Conservation (phyloP, 2,329 filamentous ascomycete genomes). For the Tolypocladium album region DNA sequence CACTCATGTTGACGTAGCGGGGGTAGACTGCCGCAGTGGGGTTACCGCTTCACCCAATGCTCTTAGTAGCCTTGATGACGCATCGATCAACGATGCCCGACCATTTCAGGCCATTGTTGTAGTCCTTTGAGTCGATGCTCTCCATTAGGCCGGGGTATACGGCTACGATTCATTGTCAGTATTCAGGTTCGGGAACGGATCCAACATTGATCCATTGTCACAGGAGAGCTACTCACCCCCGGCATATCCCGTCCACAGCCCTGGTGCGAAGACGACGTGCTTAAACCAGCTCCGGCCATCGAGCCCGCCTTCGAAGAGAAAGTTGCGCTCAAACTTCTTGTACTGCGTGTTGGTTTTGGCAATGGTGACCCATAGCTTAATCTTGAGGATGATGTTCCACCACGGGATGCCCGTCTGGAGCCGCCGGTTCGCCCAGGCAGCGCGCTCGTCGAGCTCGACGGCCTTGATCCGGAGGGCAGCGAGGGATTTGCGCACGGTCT, state of each 20-base stretch:
- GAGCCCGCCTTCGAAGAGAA: slow-evolving; percentile 64
- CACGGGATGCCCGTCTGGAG: slow-evolving; percentile 52
- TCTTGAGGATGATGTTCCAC: slow-evolving; percentile 65
- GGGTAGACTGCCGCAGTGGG: neutral
- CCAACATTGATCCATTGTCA: too few relatives aligned
- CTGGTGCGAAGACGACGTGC: slow-evolving; percentile 87
- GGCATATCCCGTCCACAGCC: slow-evolving; percentile 82
- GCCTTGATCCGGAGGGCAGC: slow-evolving; percentile 27
- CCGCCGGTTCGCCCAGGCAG: slow-evolving; percentile 30
- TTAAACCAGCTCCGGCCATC: slow-evolving; percentile 85
- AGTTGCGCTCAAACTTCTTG: slow-evolving; percentile 72
- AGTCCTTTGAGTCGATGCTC: slow-evolving; percentile 50
- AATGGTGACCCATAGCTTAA: slow-evolving; percentile 53
- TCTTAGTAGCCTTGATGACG: slow-evolving; percentile 34
- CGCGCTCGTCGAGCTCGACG: slow-evolving; percentile 32
- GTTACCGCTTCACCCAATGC: slow-evolving; percentile 13
- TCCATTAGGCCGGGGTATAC: slow-evolving; percentile 54
- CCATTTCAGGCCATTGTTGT: slow-evolving; percentile 47
- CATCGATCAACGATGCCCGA: slow-evolving; percentile 44
- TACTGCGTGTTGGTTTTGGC: slow-evolving; percentile 66
- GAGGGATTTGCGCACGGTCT: slow-evolving; percentile 26
- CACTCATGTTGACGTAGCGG: neutral
- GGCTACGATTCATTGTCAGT: slow-evolving; percentile 21
- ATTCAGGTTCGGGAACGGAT: neutral
- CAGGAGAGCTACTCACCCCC: slow-evolving; percentile 45